A percentile compares a stretch with the other conserved stretches of the same genome.
phyloP scores from a whole-genome alignment of 2,329 filamentous ascomycete genomes.

The Epichloe festucae region DNA sequence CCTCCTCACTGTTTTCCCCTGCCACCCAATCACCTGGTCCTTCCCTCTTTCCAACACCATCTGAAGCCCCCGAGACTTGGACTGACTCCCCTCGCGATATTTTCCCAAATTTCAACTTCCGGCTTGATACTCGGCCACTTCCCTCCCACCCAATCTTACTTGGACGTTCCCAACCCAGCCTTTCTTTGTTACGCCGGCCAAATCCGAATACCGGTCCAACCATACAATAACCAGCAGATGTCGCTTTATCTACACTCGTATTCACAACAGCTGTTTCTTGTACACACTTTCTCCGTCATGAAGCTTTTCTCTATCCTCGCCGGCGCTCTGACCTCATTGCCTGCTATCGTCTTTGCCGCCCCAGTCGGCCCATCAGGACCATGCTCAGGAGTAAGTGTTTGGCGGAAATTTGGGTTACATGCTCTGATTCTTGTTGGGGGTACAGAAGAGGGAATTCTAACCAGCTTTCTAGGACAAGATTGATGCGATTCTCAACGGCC shows the following conservation, averaged over 20 bases:
- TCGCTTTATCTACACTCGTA: not conserved
- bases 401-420: no score
- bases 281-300: constrained; percentile 1
- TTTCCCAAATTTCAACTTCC: not conserved
- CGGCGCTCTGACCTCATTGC: constrained; percentile 7
- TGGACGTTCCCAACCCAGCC: no score
- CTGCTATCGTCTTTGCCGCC: constrained; percentile 8
- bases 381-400: constrained; percentile 19
- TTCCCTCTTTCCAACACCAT: no score
- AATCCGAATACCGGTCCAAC: not conserved
- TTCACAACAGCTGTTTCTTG: not conserved
- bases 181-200: no score
- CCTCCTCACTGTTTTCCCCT: not conserved
- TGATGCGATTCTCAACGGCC: constrained; percentile 33
- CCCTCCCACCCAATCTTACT: not conserved
- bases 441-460: not conserved
- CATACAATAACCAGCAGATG: not conserved
- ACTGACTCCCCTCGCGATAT: not conserved
- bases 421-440: not conserved
- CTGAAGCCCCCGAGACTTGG: not conserved
- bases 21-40: no score
- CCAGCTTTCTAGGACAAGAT: constrained; percentile 16
- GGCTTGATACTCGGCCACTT: not conserved
- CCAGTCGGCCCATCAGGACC: constrained; percentile 21
- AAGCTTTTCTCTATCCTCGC: constrained; percentile 1